Evolutionary conservation across 140 eudicot species (phyloP).

Genomic region (Senecio squalidus): DNA sequence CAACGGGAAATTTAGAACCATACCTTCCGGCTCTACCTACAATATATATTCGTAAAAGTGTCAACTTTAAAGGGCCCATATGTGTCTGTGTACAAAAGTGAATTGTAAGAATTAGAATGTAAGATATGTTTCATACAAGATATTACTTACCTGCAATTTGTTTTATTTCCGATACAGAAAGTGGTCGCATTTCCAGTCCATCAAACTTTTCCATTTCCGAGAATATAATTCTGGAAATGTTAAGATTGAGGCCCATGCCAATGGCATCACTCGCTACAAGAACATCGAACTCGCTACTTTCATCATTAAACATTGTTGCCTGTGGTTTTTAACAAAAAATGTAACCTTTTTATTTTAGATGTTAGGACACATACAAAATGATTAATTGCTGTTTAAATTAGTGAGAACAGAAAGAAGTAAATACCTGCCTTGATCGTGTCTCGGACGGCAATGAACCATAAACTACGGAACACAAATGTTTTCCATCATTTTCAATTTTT

Average conservation of each 20-base stretch:
- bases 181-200: slow-evolving; percentile 67
- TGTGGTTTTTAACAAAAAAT: slow-evolving; percentile 45
- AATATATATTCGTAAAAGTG: slow-evolving; percentile 3
- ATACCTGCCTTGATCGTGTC: slow-evolving; percentile 95
- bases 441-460: slow-evolving; percentile 96
- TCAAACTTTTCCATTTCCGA: slow-evolving; percentile 80
- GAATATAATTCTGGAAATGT: slow-evolving; percentile 86
- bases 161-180: slow-evolving; percentile 84
- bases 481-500: slow-evolving; percentile 55
- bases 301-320: slow-evolving; percentile 97
- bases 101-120: not conserved
- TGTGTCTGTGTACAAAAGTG: not conserved
- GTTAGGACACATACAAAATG: no score
- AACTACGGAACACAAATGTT: slow-evolving; percentile 92
- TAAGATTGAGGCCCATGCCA: slow-evolving; percentile 99
- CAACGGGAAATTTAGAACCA: slow-evolving; percentile 79
- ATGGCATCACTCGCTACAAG: slow-evolving; percentile 99
- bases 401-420: slow-evolving; percentile 1
- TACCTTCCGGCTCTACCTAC: slow-evolving; percentile 97
- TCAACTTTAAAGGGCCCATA: not conserved
- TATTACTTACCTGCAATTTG: slow-evolving; percentile 83
- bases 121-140: slow-evolving; percentile 3
- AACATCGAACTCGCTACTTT: slow-evolving; percentile 86
- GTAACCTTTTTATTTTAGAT: not conserved
- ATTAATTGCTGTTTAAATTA: no score